phyloP scores from a whole-genome alignment of 1,284 basidiomycete genomes.

The Ustilago cynodontis region DNA sequence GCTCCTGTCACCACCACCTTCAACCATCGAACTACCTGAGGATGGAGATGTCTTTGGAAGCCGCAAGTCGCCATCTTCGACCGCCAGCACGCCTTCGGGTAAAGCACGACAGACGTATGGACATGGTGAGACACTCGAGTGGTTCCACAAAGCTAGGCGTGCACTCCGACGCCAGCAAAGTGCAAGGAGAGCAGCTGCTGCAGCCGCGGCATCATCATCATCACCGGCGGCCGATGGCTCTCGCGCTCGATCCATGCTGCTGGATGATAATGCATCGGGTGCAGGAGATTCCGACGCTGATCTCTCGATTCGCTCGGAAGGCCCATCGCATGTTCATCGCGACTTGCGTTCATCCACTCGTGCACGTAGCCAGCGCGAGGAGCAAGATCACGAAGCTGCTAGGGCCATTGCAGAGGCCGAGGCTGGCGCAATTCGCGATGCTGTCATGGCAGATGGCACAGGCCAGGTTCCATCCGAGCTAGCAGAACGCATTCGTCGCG shows the following conservation, averaged over 20 bases:
- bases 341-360: constrained; percentile 23
- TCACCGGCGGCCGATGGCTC: constrained; percentile 9
- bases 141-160: constrained; percentile 56
- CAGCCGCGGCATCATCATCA: constrained; percentile 1
- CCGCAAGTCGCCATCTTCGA: constrained; percentile 19
- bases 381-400: constrained; percentile 20
- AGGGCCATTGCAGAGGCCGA: constrained; percentile 52
- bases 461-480: constrained; percentile 39
- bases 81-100: constrained; percentile 19
- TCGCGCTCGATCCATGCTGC: background rate
- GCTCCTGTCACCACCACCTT: constrained; percentile 31
- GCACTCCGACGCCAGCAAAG: constrained; percentile 46
- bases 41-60: constrained; percentile 21
- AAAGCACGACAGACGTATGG: constrained; percentile 33
- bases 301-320: constrained; percentile 39
- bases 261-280: constrained; percentile 26
- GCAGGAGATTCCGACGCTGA: constrained; percentile 43
- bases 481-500: constrained; percentile 35
- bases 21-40: constrained; percentile 25
- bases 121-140: constrained; percentile 50
- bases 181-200: constrained; percentile 23
- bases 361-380: constrained; percentile 8
- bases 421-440: constrained; percentile 50
- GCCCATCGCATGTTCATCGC: constrained; percentile 18
- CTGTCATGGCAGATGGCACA: constrained; percentile 55